Evolutionary conservation across 495 filamentous ascomycete genomes (phyloP).

Genomic region (Xylaria grammica): DNA sequence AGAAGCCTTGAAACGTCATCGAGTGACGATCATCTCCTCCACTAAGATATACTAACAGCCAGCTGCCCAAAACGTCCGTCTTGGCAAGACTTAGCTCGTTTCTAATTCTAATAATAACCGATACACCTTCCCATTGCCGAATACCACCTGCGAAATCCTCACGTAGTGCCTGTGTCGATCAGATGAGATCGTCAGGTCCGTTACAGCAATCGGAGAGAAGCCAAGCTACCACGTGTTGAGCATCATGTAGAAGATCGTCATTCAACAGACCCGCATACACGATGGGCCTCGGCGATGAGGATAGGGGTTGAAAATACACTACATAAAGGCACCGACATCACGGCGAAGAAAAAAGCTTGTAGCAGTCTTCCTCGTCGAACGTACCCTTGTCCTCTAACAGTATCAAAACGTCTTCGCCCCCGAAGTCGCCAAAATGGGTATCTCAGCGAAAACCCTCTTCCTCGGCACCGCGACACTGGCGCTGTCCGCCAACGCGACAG

Average conservation of each 20-base stretch:
- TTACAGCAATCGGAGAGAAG: neutral
- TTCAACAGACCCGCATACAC: neutral
- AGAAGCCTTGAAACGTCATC: too few relatives aligned
- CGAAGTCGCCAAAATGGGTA: slow-evolving; percentile 1
- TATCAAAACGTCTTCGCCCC: neutral
- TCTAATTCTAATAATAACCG: neutral
- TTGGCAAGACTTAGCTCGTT: slow-evolving; percentile 2
- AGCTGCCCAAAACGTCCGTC: neutral
- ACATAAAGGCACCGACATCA: neutral
- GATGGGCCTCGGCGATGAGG: neutral
- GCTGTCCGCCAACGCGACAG: slow-evolving; percentile 4
- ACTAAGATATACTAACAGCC: too few relatives aligned
- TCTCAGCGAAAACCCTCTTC: slow-evolving; percentile 10
- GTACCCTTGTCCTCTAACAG: neutral
- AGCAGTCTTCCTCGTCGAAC: neutral
- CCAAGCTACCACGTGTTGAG: neutral
- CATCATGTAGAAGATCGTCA: neutral
- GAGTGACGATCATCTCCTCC: too few relatives aligned
- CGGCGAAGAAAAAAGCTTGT: neutral
- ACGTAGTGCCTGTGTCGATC: slow-evolving; percentile 1
- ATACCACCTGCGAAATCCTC: neutral
- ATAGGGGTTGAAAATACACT: neutral
- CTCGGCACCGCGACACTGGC: slow-evolving; percentile 7
- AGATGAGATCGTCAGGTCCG: neutral
- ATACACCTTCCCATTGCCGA: neutral